Evolutionary conservation across 352 stramenopile species (phyloP), one percentile per base, ranked within the genome.

Genomic region (Phytopythium helicoides): DNA sequence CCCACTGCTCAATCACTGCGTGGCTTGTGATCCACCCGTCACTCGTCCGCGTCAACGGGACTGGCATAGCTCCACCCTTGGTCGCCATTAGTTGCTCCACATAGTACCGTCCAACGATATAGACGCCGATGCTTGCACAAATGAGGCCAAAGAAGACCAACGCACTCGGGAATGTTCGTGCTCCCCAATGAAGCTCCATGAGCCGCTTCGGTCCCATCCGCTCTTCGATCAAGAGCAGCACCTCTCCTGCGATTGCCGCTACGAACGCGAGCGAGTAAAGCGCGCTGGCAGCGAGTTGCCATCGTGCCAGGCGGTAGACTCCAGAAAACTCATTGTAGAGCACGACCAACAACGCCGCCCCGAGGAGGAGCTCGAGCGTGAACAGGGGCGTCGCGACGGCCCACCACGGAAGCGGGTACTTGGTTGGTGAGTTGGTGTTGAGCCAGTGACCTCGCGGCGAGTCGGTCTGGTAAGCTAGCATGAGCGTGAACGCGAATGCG

Each of bases 11-110:
- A 6, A 83, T 71, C 9, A 91, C 70, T 1, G 83, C 83, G 55
- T 90, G 81, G 37, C 70, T 85, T 6, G 83, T 94, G 62, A 94
- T 89, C 83, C 83, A 94, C 1, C 81, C 83, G 37, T 88, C 68
- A 18, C 57, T 81, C 26, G 83, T 94, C 7, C 79, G 68, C 41
- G 81, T 92, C 6, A 94, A 62, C 22, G 83, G 81, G 46, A 94
- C 83, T 10, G 83, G 83, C 11, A 94, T 75, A 2, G 83, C 83
- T 16, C 83, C 83, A 1, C 83, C 83, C 33, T 85, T 85, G 11
- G 76, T 84, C 5, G 79, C 83, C 83, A 94, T 92, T 18, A 94
- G 69, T 52, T 91, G 76, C 46, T 87, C 65, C 33, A 94, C 79
- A 51, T 94, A 76, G 37, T 91, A 80, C 19, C 79, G 76, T 1